These are phyloP conservation scores for Ogataea hybrid DNA, from an alignment of 1,139 yeast genomes.

Conservation along the genomic window DNA sequence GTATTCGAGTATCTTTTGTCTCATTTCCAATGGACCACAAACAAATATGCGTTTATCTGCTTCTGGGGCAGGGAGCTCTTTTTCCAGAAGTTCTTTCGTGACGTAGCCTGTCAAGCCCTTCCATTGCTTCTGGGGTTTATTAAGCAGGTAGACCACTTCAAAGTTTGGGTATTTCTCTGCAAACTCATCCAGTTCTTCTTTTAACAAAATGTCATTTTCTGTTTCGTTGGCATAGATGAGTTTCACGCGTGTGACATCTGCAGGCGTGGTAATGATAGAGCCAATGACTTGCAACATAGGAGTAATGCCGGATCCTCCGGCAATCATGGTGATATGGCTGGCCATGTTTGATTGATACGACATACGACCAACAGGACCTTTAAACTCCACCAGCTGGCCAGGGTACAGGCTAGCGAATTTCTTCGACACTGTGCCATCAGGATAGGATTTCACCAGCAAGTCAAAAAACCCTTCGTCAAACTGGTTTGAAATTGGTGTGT, in stretches of 20 bases:
- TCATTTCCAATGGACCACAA: constrained; percentile 80
- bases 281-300: constrained; percentile 72
- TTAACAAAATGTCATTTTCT: constrained; percentile 67
- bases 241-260: constrained; percentile 57
- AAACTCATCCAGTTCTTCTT: constrained; percentile 67
- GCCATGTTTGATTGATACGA: constrained; percentile 56
- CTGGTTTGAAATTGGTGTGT: constrained; percentile 72
- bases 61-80: constrained; percentile 48
- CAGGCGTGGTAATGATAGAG: constrained; percentile 62
- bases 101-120: constrained; percentile 58
- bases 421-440: constrained; percentile 64
- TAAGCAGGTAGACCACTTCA: constrained; percentile 47
- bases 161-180: constrained; percentile 60
- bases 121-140: constrained; percentile 45
- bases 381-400: constrained; percentile 66
- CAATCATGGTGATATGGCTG: constrained; percentile 62
- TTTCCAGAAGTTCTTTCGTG: constrained; percentile 52
- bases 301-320: constrained; percentile 85
- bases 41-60: constrained; percentile 54
- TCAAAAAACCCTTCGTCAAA: constrained; percentile 73
- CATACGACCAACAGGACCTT: constrained; percentile 78
- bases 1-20: constrained; percentile 45
- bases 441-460: constrained; percentile 69
- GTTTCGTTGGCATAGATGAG: constrained; percentile 71
- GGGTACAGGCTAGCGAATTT: constrained; percentile 59